A percentile compares a stretch with the other conserved stretches of the same genome.
These are phyloP conservation scores for Arthroderma sp. DNA, from an alignment of 2,329 filamentous ascomycete species.

Conservation along the genomic window DNA sequence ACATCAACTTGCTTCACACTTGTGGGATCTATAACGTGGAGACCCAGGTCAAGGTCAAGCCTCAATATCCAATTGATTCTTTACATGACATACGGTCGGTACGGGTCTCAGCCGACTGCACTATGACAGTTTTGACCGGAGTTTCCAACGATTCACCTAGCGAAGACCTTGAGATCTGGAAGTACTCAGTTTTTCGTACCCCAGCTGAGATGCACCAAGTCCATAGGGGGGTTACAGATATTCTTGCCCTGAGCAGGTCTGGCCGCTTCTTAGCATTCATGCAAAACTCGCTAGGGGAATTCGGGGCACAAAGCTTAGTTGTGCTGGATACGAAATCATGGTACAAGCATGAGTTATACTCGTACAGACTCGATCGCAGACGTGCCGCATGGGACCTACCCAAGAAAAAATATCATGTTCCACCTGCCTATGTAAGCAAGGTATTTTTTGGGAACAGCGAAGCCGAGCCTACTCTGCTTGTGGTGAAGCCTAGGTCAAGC, in stretches of 20 bases:
- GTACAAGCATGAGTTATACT: not conserved
- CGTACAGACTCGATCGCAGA: no score
- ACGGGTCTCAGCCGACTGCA: not conserved
- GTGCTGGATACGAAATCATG: not conserved
- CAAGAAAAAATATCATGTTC: no score
- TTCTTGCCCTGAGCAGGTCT: not conserved
- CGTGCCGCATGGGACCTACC: no score
- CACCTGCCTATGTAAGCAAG: not conserved
- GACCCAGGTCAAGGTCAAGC: not conserved
- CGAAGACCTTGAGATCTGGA: not conserved
- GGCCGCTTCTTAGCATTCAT: not conserved
- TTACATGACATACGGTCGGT: not conserved
- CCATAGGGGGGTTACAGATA: not conserved
- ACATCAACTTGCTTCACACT: not conserved
- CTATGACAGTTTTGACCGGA: not conserved
- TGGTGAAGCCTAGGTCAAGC: not conserved
- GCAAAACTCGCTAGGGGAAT: not conserved
- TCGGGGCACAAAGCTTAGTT: not conserved
- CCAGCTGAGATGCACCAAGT: not conserved
- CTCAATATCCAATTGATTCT: not conserved
- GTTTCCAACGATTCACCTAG: not conserved
- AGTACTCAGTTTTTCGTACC: not conserved
- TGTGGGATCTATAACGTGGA: not conserved
- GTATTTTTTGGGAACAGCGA: not conserved
- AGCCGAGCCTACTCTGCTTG: not conserved